Evolutionary conservation across 495 filamentous ascomycete species (phyloP).

Genomic region (Penicillium longicatenatum): DNA sequence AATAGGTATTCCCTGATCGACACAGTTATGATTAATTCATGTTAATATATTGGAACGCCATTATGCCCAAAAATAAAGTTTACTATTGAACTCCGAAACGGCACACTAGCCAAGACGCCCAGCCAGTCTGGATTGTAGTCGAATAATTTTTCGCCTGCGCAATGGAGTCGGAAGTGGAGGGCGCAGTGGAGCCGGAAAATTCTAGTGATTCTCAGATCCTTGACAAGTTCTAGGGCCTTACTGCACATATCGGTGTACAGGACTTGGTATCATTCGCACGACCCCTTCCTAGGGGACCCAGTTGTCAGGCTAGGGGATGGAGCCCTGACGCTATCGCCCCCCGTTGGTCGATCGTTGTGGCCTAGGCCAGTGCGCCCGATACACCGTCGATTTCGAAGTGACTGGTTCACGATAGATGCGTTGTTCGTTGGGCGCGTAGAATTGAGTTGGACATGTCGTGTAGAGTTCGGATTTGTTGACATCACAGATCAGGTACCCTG

Average conservation of each 20-base stretch:
- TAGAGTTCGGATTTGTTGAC: conserved; percentile 4
- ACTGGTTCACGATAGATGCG: not conserved
- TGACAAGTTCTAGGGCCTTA: conserved; percentile 2
- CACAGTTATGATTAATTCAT: not conserved
- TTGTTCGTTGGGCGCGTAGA: conserved; percentile 4
- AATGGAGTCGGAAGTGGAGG: conserved; percentile 7
- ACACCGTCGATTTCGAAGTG: not conserved
- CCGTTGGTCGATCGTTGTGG: conserved; percentile 1
- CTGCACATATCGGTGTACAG: not conserved
- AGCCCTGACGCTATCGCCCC: conserved; percentile 1
- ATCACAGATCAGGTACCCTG: not conserved
- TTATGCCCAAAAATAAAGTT: not conserved
- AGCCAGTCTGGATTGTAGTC: not conserved
- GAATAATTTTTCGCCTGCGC: not conserved
- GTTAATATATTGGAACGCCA: not conserved
- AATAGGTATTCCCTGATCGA: not conserved
- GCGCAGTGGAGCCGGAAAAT: conserved; percentile 3
- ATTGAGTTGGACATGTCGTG: not conserved
- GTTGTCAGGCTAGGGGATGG: conserved; percentile 6
- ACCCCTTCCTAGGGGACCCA: conserved; percentile 5
- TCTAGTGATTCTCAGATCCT: conserved; percentile 1
- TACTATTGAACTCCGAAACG: not conserved
- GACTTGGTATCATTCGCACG: not conserved
- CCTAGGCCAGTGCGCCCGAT: not conserved
- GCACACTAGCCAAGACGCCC: not conserved